Evolutionary conservation across 2,329 filamentous ascomycete species (phyloP).

Genomic region (Plenodomus tracheiphilus): DNA sequence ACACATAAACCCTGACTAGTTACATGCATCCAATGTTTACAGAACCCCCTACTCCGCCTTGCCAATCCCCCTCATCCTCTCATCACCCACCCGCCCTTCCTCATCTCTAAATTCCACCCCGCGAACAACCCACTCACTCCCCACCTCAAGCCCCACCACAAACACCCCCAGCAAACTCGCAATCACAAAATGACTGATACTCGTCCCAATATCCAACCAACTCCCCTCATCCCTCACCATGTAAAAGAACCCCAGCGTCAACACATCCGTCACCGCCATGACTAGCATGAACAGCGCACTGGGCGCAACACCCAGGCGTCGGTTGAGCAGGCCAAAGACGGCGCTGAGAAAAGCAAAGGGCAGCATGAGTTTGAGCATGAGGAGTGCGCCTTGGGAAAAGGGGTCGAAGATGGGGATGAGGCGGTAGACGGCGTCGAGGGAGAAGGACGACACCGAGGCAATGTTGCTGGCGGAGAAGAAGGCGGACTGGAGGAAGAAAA

Average conservation of each 20-base stretch:
- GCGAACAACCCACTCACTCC: conserved; percentile 80
- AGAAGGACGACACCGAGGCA: conserved; percentile 91
- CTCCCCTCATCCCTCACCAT: conserved; percentile 95
- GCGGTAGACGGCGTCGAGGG: conserved; percentile 83
- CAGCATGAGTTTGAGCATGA: conserved; percentile 87
- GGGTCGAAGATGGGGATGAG: conserved; percentile 92
- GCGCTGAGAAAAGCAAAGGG: conserved; percentile 92
- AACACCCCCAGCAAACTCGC: conserved; percentile 88
- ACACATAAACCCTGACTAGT: too few species aligned
- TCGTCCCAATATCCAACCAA: conserved; percentile 97
- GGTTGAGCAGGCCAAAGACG: conserved; percentile 91
- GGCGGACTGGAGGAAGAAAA: conserved; percentile 89
- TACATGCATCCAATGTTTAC: background rate
- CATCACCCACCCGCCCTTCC: conserved; percentile 6
- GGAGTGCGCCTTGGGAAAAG: conserved; percentile 83
- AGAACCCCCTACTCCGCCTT: background rate
- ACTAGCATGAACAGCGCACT: conserved; percentile 89
- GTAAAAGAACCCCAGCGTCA: conserved; percentile 97
- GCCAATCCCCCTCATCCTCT: conserved; percentile 3
- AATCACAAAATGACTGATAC: conserved; percentile 94
- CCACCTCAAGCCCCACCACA: conserved; percentile 81
- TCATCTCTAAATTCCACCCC: conserved; percentile 69
- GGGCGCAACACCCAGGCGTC: conserved; percentile 78
- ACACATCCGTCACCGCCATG: conserved; percentile 83
- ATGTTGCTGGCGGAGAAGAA: conserved; percentile 98